phyloP scores from a whole-genome alignment of 2,329 filamentous ascomycete genomes.

The Coleophoma crateriformis region DNA sequence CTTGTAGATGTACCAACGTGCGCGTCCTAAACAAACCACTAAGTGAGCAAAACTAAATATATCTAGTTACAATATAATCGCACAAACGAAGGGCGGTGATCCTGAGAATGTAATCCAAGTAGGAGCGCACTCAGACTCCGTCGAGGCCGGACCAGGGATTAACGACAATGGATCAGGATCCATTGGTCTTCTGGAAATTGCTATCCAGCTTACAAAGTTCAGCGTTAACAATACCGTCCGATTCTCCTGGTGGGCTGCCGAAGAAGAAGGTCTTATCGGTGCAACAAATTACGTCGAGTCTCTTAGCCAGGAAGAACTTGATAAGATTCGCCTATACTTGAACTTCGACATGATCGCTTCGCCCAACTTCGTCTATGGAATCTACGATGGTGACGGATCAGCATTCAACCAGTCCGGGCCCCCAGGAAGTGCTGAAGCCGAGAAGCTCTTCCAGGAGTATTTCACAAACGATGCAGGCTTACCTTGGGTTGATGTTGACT shows the following conservation, averaged over 20 bases:
- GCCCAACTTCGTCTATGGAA: conserved; percentile 58
- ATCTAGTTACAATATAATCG: conserved; percentile 44
- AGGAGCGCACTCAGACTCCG: conserved; percentile 57
- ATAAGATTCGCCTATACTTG: conserved; percentile 57
- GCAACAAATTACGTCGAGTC: conserved; percentile 54
- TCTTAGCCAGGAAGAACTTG: conserved; percentile 48
- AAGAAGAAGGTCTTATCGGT: conserved; percentile 58
- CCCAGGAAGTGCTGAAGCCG: conserved; percentile 42
- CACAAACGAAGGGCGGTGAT: conserved; percentile 53
- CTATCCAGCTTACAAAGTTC: conserved; percentile 50
- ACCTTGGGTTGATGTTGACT: conserved; percentile 31
- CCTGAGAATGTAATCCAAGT: conserved; percentile 58
- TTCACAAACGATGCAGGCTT: conserved; percentile 8
- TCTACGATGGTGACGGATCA: conserved; percentile 67
- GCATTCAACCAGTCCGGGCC: conserved; percentile 65
- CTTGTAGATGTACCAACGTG: conserved; percentile 1
- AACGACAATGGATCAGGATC: conserved; percentile 30
- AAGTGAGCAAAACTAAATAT: neutral
- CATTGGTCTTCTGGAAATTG: conserved; percentile 51
- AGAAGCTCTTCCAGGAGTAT: conserved; percentile 11
- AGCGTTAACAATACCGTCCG: conserved; percentile 58
- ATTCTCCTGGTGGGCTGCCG: conserved; percentile 62
- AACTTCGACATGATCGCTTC: conserved; percentile 64
- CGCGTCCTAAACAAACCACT: neutral
- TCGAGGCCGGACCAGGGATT: conserved; percentile 47